A percentile compares a stretch with the other conserved stretches of the same genome.
These are phyloP conservation scores for Kodamaea derodonti DNA, from an alignment of 1,139 yeast genomes.

Conservation along the genomic window DNA sequence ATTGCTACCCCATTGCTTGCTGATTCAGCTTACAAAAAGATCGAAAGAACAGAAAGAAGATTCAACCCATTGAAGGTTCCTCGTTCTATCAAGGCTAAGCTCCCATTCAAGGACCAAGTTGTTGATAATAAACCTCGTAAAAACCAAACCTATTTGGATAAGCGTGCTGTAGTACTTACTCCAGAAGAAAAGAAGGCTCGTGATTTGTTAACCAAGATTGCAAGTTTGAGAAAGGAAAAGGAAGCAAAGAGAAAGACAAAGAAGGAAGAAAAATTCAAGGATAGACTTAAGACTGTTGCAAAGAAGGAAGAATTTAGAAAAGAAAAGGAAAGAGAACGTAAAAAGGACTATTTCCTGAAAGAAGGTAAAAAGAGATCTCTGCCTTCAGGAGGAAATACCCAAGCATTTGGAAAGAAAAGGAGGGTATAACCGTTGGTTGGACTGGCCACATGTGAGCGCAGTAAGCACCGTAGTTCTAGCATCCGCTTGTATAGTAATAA, in stretches of 20 bases:
- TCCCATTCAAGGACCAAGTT: constrained; percentile 91
- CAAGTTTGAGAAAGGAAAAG: constrained; percentile 81
- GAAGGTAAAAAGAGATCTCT: constrained; percentile 66
- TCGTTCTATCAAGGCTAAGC: constrained; percentile 62
- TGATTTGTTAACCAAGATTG: constrained; percentile 80
- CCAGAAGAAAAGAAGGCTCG: constrained; percentile 95
- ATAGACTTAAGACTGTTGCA: constrained; percentile 68
- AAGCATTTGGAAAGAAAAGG: constrained; percentile 32
- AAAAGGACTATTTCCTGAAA: constrained; percentile 78
- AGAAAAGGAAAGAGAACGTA: constrained; percentile 78
- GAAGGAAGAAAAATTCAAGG: constrained; percentile 74
- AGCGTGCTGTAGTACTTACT: constrained; percentile 89
- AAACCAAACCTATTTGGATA: constrained; percentile 77
- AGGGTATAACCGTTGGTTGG: neutral
- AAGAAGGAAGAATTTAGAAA: constrained; percentile 66
- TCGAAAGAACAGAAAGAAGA: constrained; percentile 82
- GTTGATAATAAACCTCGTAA: constrained; percentile 84
- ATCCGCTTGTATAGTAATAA: no score
- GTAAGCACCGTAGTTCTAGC: no score
- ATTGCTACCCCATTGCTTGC: constrained; percentile 64
- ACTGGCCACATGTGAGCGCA: no score
- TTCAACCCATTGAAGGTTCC: constrained; percentile 90
- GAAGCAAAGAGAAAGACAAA: constrained; percentile 73
- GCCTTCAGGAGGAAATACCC: constrained; percentile 34
- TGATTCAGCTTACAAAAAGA: constrained; percentile 69